A percentile compares a stretch with the other conserved stretches of the same genome.
Conservation (phyloP, 257 asterid genomes). For the Jacaranda mimosifolia region DNA sequence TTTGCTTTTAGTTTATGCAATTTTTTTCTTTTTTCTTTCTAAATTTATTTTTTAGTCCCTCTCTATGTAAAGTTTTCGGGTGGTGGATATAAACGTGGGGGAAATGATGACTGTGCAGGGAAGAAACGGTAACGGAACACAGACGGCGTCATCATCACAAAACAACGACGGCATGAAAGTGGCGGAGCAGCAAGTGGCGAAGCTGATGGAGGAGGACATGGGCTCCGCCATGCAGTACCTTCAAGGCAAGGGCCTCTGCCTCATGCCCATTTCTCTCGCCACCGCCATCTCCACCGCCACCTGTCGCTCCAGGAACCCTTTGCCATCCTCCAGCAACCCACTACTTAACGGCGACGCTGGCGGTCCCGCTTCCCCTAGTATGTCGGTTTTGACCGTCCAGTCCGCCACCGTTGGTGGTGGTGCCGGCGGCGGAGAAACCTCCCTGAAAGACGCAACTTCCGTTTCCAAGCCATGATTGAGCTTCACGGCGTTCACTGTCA, state of each 20-base stretch:
- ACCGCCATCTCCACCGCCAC: slow-evolving; percentile 77
- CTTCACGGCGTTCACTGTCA: slow-evolving; percentile 41
- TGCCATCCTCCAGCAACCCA: slow-evolving; percentile 42
- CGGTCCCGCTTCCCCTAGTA: slow-evolving; percentile 68
- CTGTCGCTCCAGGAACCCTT: slow-evolving; percentile 57
- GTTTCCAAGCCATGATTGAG: slow-evolving; percentile 51
- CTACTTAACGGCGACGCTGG: slow-evolving; percentile 37
- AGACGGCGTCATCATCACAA: slow-evolving; percentile 57
- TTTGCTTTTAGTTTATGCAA: too few species aligned
- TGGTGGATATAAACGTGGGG: background rate
- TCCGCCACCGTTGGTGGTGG: slow-evolving; percentile 53
- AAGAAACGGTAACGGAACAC: slow-evolving; percentile 50
- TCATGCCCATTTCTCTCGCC: slow-evolving; percentile 90
- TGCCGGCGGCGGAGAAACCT: slow-evolving; percentile 42
- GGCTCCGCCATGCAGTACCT: slow-evolving; percentile 93
- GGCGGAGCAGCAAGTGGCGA: slow-evolving; percentile 83
- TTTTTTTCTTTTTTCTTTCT: too few species aligned
- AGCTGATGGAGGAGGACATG: slow-evolving; percentile 86
- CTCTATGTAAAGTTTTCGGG: background rate
- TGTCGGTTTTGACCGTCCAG: slow-evolving; percentile 69
- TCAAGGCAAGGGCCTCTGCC: slow-evolving; percentile 87
- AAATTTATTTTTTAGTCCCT: background rate
- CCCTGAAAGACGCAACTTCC: slow-evolving; percentile 55
- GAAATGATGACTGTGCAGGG: slow-evolving; percentile 39
- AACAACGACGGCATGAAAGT: slow-evolving; percentile 58